A percentile compares a stretch with the other conserved stretches of the same genome.
Conservation (phyloP, 768 basidiomycete genomes). For the Lepiota venenata region DNA sequence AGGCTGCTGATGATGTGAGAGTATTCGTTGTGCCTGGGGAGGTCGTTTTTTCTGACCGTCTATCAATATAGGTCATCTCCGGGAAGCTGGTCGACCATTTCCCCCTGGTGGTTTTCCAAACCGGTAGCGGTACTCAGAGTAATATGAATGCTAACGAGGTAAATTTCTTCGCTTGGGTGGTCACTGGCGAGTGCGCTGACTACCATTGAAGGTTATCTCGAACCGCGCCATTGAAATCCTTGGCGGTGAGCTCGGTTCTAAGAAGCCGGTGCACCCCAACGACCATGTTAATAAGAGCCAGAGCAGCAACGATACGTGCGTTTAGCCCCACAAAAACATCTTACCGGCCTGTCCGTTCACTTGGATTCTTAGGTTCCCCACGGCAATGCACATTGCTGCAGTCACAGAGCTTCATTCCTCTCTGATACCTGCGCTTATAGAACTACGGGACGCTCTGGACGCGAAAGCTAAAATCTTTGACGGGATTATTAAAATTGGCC, state of each 20-base stretch:
- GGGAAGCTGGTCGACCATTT: constrained; percentile 95
- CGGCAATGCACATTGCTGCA: constrained; percentile 97
- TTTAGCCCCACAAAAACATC: constrained; percentile 10
- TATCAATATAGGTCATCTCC: constrained; percentile 77
- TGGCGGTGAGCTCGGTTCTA: constrained; percentile 92
- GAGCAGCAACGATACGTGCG: constrained; percentile 96
- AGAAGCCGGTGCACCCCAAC: constrained; percentile 97
- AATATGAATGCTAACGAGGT: constrained; percentile 99
- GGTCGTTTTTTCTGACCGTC: constrained; percentile 8
- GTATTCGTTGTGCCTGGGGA: background rate
- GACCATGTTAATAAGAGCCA: constrained; percentile 99
- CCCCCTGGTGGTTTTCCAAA: constrained; percentile 98
- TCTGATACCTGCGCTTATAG: constrained; percentile 82
- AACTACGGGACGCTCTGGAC: constrained; percentile 81
- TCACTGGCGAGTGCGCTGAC: background rate
- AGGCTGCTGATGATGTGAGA: constrained; percentile 90
- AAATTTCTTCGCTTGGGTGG: background rate
- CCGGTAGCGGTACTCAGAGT: constrained; percentile 96
- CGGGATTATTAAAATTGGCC: constrained; percentile 96
- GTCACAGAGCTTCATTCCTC: constrained; percentile 80
- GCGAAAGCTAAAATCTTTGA: constrained; percentile 82
- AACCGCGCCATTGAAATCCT: constrained; percentile 97
- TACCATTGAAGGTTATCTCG: constrained; percentile 74
- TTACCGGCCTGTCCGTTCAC: background rate
- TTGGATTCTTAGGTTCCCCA: constrained; percentile 74